These are phyloP conservation scores for Boletus rex-veris DNA, from an alignment of 768 basidiomycete genomes.

Conservation along the genomic window DNA sequence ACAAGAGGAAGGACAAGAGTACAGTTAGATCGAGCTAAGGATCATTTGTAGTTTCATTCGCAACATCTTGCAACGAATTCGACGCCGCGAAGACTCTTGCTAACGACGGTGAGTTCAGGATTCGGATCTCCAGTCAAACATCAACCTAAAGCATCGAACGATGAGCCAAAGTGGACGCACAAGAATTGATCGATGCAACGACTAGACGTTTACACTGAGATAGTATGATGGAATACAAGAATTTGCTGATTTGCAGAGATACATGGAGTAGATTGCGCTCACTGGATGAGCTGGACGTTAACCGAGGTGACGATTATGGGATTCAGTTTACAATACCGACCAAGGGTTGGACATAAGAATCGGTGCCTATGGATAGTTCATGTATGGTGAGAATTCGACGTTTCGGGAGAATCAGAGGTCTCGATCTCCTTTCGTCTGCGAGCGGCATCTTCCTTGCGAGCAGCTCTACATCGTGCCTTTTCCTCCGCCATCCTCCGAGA, in stretches of 20 bases:
- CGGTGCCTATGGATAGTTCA: conserved; percentile 11
- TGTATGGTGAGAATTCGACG: conserved; percentile 9
- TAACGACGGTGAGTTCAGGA: not conserved
- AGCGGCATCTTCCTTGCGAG: conserved; percentile 25
- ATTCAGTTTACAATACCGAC: conserved; percentile 15
- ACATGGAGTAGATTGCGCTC: conserved; percentile 12
- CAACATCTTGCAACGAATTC: not conserved
- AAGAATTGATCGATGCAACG: conserved; percentile 7
- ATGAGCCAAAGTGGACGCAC: conserved; percentile 14
- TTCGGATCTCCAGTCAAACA: not conserved
- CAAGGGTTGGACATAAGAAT: conserved; percentile 1
- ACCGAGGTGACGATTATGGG: conserved; percentile 3
- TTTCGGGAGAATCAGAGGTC: not conserved
- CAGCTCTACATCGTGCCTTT: conserved; percentile 33
- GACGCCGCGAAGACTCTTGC: not conserved
- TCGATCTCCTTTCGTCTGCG: conserved; percentile 26
- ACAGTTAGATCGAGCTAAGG: conserved; percentile 9
- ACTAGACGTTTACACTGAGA: conserved; percentile 1
- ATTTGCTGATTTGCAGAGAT: conserved; percentile 12
- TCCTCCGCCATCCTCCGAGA: conserved; percentile 59
- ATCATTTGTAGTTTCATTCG: conserved; percentile 6
- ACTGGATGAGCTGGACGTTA: conserved; percentile 15
- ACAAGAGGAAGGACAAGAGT: conserved; percentile 2
- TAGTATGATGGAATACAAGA: conserved; percentile 15
- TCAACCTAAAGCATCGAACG: not conserved